Base-by-base conservation (phyloP, 2,329 filamentous ascomycete species). In the Aspergillus calidoustus region DNA sequence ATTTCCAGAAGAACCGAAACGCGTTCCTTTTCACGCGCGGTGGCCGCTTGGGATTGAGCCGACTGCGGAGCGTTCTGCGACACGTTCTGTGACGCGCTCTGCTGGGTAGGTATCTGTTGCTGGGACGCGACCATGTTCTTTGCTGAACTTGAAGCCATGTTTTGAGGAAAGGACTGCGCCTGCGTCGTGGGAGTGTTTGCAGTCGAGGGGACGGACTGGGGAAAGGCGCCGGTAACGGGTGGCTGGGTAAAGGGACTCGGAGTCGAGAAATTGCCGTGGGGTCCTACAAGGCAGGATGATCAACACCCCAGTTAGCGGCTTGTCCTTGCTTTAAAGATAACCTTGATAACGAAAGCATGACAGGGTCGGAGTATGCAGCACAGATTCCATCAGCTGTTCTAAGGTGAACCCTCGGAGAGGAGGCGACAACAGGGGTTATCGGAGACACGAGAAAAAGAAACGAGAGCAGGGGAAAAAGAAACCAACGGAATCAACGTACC, bases 1-100 rank as follows among this genome's bases (percentile, higher is more conserved):
- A 83, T 81, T 51, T 81, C 79, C 13, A 83, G 71, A 7, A 83
- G 73, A 7, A 77, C 71, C 1, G 79, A 69, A 31, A 83, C 80
- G 48, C 81, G 79, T 25, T 79, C 78, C 57, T 79, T 79, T 64
- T 83, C 81, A 41, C 80, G 77, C 31, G 72, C 75, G 23, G 71
- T 66, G 23, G 72, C 69, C 49, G 64, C 64, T 31, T 75, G 72
- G 9, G 75, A 72, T 54, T 75, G 73, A 7, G 70, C 70, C 43
- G 69, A 59, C 34, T 69, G 71, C n/a, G 69, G 66, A 13, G 69
- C 53, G 22, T 60, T 63, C 31, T 65, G 70, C 30, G 56, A 49
- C 9, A 69, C 53, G 22, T 60, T 63, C 31, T 65, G 70, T 25
- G 56, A 49, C 9, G 61, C 59, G 23, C 67, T 66, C 34, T 67